Evolutionary conservation across 495 filamentous ascomycete genomes (phyloP).

Genomic region (Bryoglossum gracile): DNA sequence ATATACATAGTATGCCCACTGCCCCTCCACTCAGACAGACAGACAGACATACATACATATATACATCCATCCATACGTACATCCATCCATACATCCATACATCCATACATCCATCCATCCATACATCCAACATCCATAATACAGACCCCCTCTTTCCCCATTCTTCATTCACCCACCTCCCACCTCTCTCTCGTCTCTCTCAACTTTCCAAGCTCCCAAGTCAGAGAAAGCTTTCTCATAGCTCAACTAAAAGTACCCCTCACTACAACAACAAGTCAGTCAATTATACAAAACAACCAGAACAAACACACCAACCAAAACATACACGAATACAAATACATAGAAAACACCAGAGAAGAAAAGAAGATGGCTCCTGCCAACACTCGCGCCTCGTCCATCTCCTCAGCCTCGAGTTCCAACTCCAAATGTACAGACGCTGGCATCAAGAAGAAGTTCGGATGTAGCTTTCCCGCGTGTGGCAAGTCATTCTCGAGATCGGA

Average conservation of each 20-base stretch:
- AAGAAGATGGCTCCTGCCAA: conserved; percentile 17
- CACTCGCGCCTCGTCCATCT: conserved; percentile 20
- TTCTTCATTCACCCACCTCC: conserved; percentile 15
- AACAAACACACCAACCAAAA: no score
- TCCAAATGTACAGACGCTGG: conserved; percentile 35
- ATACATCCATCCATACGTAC: no score
- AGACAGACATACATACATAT: background rate
- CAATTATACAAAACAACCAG: no score
- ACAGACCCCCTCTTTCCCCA: conserved; percentile 7
- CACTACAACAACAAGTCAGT: no score
- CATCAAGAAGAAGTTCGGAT: conserved; percentile 34
- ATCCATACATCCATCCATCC: no score
- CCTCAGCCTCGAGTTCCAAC: conserved; percentile 15
- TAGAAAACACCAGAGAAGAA: background rate
- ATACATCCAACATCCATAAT: no score
- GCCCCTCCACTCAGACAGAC: no score
- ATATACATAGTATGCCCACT: conserved; percentile 16
- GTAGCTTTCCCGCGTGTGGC: conserved; percentile 38
- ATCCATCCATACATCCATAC: no score
- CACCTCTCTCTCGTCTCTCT: background rate
- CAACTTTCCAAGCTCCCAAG: background rate
- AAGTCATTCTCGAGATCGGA: conserved; percentile 53
- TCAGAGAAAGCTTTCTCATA: background rate
- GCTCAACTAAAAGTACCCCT: background rate
- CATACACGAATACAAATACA: no score